Evolutionary conservation across 1,139 yeast species (phyloP).

Genomic region (Pichia sorboxylosa): DNA sequence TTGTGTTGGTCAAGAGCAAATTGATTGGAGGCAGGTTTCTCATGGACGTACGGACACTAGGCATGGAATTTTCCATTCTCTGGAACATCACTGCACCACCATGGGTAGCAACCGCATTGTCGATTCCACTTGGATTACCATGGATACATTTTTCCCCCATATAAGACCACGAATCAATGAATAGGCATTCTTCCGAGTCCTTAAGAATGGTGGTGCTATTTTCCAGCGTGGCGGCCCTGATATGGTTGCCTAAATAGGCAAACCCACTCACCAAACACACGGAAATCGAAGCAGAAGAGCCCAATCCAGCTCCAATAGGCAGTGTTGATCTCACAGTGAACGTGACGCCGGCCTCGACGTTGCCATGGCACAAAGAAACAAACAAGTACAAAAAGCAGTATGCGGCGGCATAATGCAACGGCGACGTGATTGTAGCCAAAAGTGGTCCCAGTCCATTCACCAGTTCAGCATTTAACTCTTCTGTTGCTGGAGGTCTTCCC

Average conservation of each 20-base stretch:
- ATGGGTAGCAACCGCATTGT: constrained; percentile 87
- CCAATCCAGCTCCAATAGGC: constrained; percentile 96
- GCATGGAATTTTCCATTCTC: constrained; percentile 43
- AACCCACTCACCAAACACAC: constrained; percentile 78
- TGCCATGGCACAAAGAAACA: constrained; percentile 40
- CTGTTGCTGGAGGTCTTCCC: constrained; percentile 35
- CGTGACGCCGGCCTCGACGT: constrained; percentile 43
- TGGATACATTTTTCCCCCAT: constrained; percentile 93
- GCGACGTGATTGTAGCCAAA: constrained; percentile 35
- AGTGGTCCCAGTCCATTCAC: constrained; percentile 36
- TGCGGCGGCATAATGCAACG: constrained; percentile 71
- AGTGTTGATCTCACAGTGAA: constrained; percentile 70
- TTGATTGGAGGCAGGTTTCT: constrained; percentile 66
- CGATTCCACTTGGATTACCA: constrained; percentile 96
- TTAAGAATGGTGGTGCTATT: constrained; percentile 19
- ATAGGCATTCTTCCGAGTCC: constrained; percentile 37
- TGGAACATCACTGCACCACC: constrained; percentile 95
- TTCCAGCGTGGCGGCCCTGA: constrained; percentile 25
- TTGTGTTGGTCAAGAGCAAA: constrained; percentile 71
- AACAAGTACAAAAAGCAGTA: constrained; percentile 75
- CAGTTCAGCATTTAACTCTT: constrained; percentile 50
- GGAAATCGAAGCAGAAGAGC: constrained; percentile 85
- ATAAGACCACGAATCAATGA: constrained; percentile 78
- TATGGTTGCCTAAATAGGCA: constrained; percentile 48
- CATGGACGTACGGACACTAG: constrained; percentile 54